Evolutionary conservation across 192 early-diverging fungal species (phyloP).

Genomic region (Rhizophagus clarus): DNA sequence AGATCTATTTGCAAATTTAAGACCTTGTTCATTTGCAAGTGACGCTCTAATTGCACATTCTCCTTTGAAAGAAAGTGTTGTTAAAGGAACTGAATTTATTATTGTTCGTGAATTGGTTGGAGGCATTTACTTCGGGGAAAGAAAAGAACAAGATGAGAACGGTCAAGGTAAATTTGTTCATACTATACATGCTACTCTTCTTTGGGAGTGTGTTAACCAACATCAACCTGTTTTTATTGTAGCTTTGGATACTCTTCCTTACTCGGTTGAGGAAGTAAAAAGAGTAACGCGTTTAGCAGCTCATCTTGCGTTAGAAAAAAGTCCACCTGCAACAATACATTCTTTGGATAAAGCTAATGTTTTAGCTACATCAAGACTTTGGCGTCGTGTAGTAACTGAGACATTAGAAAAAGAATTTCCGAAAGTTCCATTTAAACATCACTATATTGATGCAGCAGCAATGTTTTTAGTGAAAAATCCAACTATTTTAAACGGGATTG

Average conservation of each 20-base stretch:
- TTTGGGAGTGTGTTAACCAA: background rate
- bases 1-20: slow-evolving; percentile 95
- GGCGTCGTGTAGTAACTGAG: slow-evolving; percentile 92
- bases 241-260: slow-evolving; percentile 95
- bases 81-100: slow-evolving; percentile 88
- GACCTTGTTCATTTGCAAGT: slow-evolving; percentile 92
- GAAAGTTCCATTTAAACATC: slow-evolving; percentile 80
- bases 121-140: slow-evolving; percentile 97
- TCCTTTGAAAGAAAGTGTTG: slow-evolving; percentile 89
- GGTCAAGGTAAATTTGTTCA: slow-evolving; percentile 61
- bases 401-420: slow-evolving; percentile 90
- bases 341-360: slow-evolving; percentile 99
- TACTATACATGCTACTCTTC: background rate
- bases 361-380: slow-evolving; percentile 94
- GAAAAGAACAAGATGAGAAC: slow-evolving; percentile 69
- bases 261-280: slow-evolving; percentile 87
- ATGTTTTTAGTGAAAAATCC: slow-evolving; percentile 97
- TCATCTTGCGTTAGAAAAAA: slow-evolving; percentile 72
- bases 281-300: slow-evolving; percentile 96
- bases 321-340: slow-evolving; percentile 85
- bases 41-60: slow-evolving; percentile 78
- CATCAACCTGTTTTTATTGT: background rate
- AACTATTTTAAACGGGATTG: slow-evolving; percentile 86
- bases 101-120: slow-evolving; percentile 95
- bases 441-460: slow-evolving; percentile 95